A percentile compares a stretch with the other conserved stretches of the same genome.
Conservation (phyloP, 257 asterid species). For the Rauvolfia tetraphylla region DNA sequence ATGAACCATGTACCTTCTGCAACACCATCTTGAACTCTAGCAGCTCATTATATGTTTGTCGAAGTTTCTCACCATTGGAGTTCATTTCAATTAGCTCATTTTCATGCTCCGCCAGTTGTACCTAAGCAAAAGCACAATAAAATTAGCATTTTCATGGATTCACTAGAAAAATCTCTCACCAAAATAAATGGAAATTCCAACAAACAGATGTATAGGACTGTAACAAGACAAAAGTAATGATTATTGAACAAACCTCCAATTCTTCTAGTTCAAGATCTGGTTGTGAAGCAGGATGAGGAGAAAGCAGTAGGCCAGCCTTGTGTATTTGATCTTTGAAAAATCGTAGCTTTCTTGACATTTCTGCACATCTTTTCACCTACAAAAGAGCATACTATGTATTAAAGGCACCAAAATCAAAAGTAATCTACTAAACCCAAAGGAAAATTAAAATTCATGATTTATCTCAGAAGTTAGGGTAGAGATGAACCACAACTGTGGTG, state of each 20-base stretch:
- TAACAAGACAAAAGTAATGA: slow-evolving; percentile 9
- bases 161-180: slow-evolving; percentile 5
- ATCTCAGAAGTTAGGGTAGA: not conserved
- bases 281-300: slow-evolving; percentile 66
- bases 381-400: slow-evolving; percentile 15
- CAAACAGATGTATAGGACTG: slow-evolving; percentile 9
- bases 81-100: slow-evolving; percentile 96
- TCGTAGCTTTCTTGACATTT: slow-evolving; percentile 91
- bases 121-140: slow-evolving; percentile 33
- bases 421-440: not conserved
- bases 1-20: slow-evolving; percentile 63
- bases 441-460: not conserved
- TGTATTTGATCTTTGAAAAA: slow-evolving; percentile 90
- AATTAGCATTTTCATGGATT: not conserved
- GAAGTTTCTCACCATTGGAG: slow-evolving; percentile 78
- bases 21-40: slow-evolving; percentile 95
- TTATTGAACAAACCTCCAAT: slow-evolving; percentile 60
- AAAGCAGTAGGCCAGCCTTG: slow-evolving; percentile 69
- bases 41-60: slow-evolving; percentile 81
- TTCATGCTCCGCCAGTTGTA: slow-evolving; percentile 87
- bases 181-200: slow-evolving; percentile 7
- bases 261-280: slow-evolving; percentile 91
- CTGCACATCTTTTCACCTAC: slow-evolving; percentile 98
- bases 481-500: not conserved
- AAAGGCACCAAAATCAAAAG: slow-evolving; percentile 1